phyloP scores from a whole-genome alignment of 1,284 basidiomycete genomes.

The Ceratobasidium sp. region DNA sequence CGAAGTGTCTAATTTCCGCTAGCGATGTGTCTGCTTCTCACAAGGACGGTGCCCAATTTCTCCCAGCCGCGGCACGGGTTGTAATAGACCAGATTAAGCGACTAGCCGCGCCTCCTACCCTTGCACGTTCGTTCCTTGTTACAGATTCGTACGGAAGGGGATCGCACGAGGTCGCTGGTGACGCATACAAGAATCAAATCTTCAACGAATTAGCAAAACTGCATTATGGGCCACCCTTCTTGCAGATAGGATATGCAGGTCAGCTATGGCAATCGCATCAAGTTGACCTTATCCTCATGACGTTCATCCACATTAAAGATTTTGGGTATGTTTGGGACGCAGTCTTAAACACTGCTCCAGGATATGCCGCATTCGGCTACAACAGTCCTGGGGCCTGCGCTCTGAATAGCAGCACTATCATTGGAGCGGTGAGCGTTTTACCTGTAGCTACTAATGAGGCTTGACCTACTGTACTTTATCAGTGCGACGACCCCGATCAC shows the following conservation, averaged over 20 bases:
- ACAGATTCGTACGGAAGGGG: conserved; percentile 66
- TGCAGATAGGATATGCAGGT: conserved; percentile 62
- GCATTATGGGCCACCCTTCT: conserved; percentile 50
- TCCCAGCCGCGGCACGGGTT: conserved; percentile 57
- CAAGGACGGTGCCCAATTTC: conserved; percentile 57
- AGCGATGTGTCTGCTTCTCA: conserved; percentile 56
- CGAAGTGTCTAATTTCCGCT: background rate
- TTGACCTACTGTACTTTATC: background rate
- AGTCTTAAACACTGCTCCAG: conserved; percentile 60
- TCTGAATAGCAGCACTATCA: conserved; percentile 45
- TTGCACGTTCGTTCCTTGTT: conserved; percentile 63
- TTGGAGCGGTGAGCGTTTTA: conserved; percentile 27
- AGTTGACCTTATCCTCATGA: background rate
- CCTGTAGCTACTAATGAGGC: no score
- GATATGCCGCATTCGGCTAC: conserved; percentile 65
- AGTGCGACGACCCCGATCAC: conserved; percentile 45
- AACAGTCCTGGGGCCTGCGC: conserved; percentile 60
- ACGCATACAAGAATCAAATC: conserved; percentile 62
- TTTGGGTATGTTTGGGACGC: conserved; percentile 64
- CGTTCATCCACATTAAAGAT: conserved; percentile 47
- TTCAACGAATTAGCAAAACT: conserved; percentile 58
- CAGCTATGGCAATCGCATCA: background rate
- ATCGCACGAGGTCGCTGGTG: conserved; percentile 57
- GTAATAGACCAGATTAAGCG: conserved; percentile 59
- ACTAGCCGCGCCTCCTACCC: conserved; percentile 61